Conservation (phyloP, 192 early-diverging fungal genomes). For the Podila epigama region DNA sequence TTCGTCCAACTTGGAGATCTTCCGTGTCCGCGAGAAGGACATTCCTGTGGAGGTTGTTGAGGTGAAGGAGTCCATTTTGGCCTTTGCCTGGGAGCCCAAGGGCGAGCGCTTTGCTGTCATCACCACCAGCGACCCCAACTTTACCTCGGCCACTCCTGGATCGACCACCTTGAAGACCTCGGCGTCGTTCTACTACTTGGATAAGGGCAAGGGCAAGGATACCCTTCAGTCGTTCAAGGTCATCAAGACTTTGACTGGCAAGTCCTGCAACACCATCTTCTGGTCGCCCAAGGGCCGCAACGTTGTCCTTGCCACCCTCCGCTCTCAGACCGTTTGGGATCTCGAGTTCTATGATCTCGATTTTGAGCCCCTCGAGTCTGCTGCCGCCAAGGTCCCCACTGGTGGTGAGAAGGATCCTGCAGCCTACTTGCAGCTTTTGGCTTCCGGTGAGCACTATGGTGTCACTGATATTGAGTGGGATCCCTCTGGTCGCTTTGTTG, state of each 20-base stretch:
- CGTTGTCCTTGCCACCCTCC: slow-evolving; percentile 85
- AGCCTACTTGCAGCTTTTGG: slow-evolving; percentile 69
- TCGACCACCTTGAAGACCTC: slow-evolving; percentile 67
- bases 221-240: slow-evolving; percentile 78
- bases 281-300: slow-evolving; percentile 99
- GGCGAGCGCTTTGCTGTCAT: slow-evolving; percentile 93
- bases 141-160: slow-evolving; percentile 55
- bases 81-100: slow-evolving; percentile 97
- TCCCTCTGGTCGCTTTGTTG: slow-evolving; percentile 95
- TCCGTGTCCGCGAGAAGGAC: slow-evolving; percentile 89
- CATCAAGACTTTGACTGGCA: slow-evolving; percentile 83
- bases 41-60: slow-evolving; percentile 98
- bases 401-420: slow-evolving; percentile 52
- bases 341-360: slow-evolving; percentile 96
- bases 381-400: slow-evolving; percentile 59
- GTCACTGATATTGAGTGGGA: slow-evolving; percentile 98
- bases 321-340: slow-evolving; percentile 75
- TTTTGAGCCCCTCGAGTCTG: slow-evolving; percentile 67
- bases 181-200: slow-evolving; percentile 88
- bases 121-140: slow-evolving; percentile 72
- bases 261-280: slow-evolving; percentile 81
- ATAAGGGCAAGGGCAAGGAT: slow-evolving; percentile 71
- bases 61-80: slow-evolving; percentile 80
- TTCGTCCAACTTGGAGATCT: slow-evolving; percentile 93
- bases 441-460: slow-evolving; percentile 90